Evolutionary conservation across 108 stramenopile species (phyloP), one percentile per base, ranked within the genome.

Genomic region (Hondaea fermentalgiana): DNA sequence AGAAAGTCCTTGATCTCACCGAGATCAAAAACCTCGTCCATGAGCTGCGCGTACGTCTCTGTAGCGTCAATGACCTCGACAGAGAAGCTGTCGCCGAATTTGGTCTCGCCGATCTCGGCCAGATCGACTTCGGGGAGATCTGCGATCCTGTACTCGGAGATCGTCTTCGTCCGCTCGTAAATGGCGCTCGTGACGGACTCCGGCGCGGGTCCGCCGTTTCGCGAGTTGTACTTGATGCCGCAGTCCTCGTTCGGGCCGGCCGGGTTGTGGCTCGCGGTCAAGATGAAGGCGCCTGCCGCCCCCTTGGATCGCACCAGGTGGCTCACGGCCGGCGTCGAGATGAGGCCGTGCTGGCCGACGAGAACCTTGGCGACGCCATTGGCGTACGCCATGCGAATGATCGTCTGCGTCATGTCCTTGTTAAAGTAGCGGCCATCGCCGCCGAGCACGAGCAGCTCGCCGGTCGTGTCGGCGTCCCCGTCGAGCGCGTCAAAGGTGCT

Each of bases 221-320:
- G 97, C 87, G 96, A 96, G 94, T 99, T 99, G 97, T 99, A 99
- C 94, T 98, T 98, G 95, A 98, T 97, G 21, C 97, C 98, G 89
- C 98, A 98, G 90, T 99, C 98, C 92, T 98, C 98, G 44, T 97
- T 96, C 6, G 98, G 99, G 29, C 99, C 99, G 72, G 98, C 99
- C 44, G 99, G 98, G 95, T 99, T 99, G 96, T 99, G 98, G 91
- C 96, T 96, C n/a, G 98, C 99, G 44, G 99, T 99, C 71, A 99
- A 95, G 91, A 99, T 98, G 92, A 99, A 98, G 29, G 97, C 98
- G 59, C 98, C 98, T 87, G 94, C 95, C 17, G 98, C 97, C 44
- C 97, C 98, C 59, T 93, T n/a, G 89, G 97, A 96, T 19, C 99
- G 97, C 90, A 99, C 98, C 58, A 97, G 93, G 44, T 98, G 98